These are phyloP conservation scores for Aspergillus pseudotamarii DNA, from an alignment of 2,329 filamentous ascomycete genomes.

Conservation along the genomic window DNA sequence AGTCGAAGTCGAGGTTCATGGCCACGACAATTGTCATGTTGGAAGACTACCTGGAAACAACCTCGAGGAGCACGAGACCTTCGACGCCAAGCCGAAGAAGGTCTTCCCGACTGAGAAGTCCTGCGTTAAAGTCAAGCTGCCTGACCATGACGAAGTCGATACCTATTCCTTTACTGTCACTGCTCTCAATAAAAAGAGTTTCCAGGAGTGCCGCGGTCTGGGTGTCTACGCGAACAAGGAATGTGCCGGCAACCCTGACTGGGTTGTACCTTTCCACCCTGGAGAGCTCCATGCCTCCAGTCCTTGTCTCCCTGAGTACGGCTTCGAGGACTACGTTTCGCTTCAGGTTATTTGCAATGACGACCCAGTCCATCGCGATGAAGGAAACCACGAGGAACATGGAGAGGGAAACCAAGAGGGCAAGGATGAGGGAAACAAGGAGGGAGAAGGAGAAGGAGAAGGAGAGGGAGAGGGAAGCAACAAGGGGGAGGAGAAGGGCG, in stretches of 20 bases:
- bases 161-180: constrained; percentile 17
- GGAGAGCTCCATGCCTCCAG: not conserved
- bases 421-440: not conserved
- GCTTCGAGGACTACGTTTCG: constrained; percentile 11
- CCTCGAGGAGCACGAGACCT: not conserved
- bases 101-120: constrained; percentile 12
- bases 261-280: constrained; percentile 14
- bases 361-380: not conserved
- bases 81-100: not conserved
- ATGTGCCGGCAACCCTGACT: constrained; percentile 17
- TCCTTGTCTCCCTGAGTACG: constrained; percentile 12
- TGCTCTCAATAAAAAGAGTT: constrained; percentile 15
- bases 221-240: constrained; percentile 17
- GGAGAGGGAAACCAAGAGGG: not conserved
- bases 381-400: no score
- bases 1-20: constrained; percentile 13
- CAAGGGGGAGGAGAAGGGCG: not conserved
- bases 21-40: constrained; percentile 17
- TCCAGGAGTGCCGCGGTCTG: constrained; percentile 14
- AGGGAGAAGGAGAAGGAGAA: not conserved
- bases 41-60: not conserved
- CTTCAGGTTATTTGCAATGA: constrained; percentile 16
- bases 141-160: constrained; percentile 20
- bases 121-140: constrained; percentile 18
- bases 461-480: not conserved